Evolutionary conservation across 371 early-diverging fungal genomes (phyloP).

Genomic region (Mortierella polycephala): DNA sequence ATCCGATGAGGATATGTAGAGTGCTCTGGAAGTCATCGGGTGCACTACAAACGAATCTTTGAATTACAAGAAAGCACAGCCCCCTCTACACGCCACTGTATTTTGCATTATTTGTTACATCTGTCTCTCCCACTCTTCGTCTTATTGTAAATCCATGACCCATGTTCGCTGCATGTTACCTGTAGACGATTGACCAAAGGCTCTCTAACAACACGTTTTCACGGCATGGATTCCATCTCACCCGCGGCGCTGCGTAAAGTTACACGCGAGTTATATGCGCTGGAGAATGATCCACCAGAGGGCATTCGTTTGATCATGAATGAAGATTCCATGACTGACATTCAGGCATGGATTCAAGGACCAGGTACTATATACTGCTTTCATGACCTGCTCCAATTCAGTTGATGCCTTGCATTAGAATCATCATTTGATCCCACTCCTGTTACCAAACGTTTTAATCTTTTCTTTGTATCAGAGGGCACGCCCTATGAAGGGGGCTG

Average conservation of each 20-base stretch:
- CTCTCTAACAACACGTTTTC: neutral
- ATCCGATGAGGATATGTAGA: slow-evolving; percentile 36
- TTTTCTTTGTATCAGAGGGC: slow-evolving; percentile 52
- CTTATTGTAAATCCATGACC: neutral
- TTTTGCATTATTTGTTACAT: neutral
- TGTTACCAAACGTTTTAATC: neutral
- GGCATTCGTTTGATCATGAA: slow-evolving; percentile 79
- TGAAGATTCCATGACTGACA: slow-evolving; percentile 78
- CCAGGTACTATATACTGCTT: slow-evolving; percentile 66
- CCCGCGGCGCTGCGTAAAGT: slow-evolving; percentile 61
- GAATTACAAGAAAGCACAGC: too few species aligned
- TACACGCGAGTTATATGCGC: slow-evolving; percentile 69
- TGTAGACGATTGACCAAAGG: too few species aligned
- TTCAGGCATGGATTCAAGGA: slow-evolving; percentile 88
- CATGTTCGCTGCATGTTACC: neutral
- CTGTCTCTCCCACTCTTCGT: neutral
- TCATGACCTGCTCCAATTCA: neutral
- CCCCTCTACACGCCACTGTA: neutral
- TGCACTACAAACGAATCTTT: too few species aligned
- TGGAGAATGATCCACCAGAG: slow-evolving; percentile 74
- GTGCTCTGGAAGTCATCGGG: too few species aligned
- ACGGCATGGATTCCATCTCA: slow-evolving; percentile 54
- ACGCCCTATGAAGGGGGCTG: slow-evolving; percentile 86
- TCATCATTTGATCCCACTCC: neutral
- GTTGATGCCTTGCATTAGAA: neutral